Percentiles rank a stretch among this genome's conserved stretches.
These are phyloP conservation scores for Pythium dissimile DNA, from an alignment of 352 stramenopile species.

Conservation along the genomic window DNA sequence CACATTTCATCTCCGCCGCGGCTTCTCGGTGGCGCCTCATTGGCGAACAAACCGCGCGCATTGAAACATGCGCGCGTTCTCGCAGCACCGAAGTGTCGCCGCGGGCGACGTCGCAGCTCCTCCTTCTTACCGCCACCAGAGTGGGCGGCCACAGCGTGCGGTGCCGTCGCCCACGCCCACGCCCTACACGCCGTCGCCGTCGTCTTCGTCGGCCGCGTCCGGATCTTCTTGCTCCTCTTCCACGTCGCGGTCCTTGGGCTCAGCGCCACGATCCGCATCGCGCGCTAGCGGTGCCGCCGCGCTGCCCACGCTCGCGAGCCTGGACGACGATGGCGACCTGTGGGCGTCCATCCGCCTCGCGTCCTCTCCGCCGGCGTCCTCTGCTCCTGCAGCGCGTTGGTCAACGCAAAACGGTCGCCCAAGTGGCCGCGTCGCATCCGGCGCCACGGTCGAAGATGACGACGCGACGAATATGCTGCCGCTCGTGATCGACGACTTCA, in stretches of 20 bases:
- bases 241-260: neutral
- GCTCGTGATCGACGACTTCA: constrained; percentile 20
- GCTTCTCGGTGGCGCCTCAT: too few species aligned
- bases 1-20: neutral
- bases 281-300: neutral
- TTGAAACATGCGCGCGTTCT: neutral
- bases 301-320: neutral
- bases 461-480: constrained; percentile 2
- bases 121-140: neutral
- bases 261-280: neutral
- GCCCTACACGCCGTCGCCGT: constrained; percentile 9
- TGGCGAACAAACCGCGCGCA: too few species aligned
- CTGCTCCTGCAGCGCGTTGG: neutral
- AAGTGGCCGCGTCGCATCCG: neutral
- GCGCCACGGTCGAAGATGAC: neutral
- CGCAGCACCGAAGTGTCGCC: neutral
- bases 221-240: constrained; percentile 5
- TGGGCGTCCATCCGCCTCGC: constrained; percentile 20
- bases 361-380: neutral
- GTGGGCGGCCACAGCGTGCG: neutral
- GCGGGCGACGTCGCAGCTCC: neutral
- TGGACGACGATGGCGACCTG: constrained; percentile 9
- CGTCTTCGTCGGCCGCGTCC: constrained; percentile 2
- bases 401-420: neutral
- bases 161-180: neutral